Evolutionary conservation across 306 rosid species (phyloP).

Genomic region (Echinosophora koreensis): DNA sequence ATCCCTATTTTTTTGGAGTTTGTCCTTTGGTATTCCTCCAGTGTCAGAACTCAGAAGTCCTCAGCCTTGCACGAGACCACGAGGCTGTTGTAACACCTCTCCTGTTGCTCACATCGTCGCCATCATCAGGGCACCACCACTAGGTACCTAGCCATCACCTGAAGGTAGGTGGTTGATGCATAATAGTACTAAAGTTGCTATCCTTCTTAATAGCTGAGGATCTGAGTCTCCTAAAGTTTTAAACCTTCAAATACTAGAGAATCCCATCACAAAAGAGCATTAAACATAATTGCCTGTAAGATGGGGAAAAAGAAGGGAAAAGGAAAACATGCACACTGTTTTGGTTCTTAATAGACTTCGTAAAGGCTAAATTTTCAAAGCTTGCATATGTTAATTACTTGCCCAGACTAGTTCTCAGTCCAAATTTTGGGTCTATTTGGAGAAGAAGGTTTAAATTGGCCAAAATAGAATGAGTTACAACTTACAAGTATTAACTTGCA

Average conservation of each 20-base stretch:
- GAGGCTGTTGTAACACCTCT: no score
- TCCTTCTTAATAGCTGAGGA: slow-evolving; percentile 56
- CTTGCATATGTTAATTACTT: slow-evolving; percentile 2
- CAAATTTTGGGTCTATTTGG: slow-evolving; percentile 91
- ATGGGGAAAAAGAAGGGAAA: slow-evolving; percentile 19
- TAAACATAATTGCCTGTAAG: slow-evolving; percentile 1
- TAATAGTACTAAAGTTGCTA: no score
- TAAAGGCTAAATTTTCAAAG: slow-evolving; percentile 18
- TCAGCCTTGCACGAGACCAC: no score
- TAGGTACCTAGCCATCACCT: no score
- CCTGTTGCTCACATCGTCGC: no score
- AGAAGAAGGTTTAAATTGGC: slow-evolving; percentile 80
- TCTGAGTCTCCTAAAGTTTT: slow-evolving; percentile 91
- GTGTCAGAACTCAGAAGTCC: no score
- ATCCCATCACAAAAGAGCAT: slow-evolving; percentile 29
- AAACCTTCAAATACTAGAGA: slow-evolving; percentile 67
- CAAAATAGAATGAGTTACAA: slow-evolving; percentile 83
- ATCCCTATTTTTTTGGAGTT: no score
- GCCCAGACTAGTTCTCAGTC: slow-evolving; percentile 98
- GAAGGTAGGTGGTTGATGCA: no score
- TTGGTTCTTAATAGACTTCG: slow-evolving; percentile 27
- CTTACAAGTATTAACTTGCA: slow-evolving; percentile 84
- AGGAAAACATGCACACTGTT: slow-evolving; percentile 15
- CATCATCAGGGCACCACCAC: no score
- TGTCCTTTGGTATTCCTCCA: no score